Evolutionary conservation across 2,329 filamentous ascomycete genomes (phyloP).

Genomic region (Endoconidiophora laricicola): DNA sequence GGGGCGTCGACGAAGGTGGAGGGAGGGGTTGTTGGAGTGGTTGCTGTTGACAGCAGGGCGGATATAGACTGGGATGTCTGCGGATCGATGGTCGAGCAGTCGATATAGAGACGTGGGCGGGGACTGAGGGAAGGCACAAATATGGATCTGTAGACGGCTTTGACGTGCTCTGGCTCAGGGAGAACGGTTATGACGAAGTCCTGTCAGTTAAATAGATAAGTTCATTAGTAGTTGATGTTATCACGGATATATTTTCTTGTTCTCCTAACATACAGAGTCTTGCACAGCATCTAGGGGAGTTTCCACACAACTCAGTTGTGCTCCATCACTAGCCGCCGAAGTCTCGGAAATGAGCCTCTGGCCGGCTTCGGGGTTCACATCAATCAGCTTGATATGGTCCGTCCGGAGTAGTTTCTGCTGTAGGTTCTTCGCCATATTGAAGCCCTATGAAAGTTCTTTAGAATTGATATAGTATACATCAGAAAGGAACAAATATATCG

Average conservation of each 20-base stretch:
- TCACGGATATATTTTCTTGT: neutral
- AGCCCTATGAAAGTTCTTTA: conserved; percentile 26
- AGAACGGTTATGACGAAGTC: conserved; percentile 77
- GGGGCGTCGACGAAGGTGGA: conserved; percentile 74
- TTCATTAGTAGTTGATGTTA: neutral
- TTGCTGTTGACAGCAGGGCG: conserved; percentile 32
- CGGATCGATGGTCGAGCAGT: conserved; percentile 93
- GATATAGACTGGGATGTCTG: conserved; percentile 67
- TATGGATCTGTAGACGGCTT: conserved; percentile 64
- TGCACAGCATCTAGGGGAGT: conserved; percentile 30
- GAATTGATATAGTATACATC: neutral
- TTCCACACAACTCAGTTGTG: conserved; percentile 24
- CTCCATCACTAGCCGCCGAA: conserved; percentile 25
- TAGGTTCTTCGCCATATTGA: conserved; percentile 46
- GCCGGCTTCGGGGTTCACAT: conserved; percentile 36
- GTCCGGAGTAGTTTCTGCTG: conserved; percentile 35
- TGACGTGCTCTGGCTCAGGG: conserved; percentile 77
- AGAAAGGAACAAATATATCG: conserved; percentile 12
- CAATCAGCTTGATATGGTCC: conserved; percentile 37
- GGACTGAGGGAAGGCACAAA: conserved; percentile 37
- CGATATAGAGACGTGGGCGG: conserved; percentile 67
- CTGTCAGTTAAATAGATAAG: conserved; percentile 27
- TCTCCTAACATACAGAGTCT: conserved; percentile 30
- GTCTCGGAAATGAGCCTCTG: conserved; percentile 32
- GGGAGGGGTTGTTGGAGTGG: conserved; percentile 36